Conservation (phyloP, 2,329 filamentous ascomycete species). For the Ophiocordyceps camponoti-rufipedis region DNA sequence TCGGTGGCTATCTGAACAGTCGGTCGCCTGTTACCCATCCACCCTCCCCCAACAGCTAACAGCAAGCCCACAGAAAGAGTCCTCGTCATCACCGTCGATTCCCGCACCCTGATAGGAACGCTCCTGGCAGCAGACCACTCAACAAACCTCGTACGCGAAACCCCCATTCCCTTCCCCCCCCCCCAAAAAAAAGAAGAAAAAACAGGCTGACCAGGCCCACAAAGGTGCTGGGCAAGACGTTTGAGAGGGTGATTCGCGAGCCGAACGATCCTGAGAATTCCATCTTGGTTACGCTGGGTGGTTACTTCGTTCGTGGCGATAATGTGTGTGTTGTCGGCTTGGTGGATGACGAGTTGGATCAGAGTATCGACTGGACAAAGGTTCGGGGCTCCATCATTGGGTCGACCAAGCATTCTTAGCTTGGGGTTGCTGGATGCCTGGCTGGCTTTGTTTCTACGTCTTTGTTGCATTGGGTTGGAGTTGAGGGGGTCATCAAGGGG, state of each 20-base stretch:
- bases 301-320: constrained; percentile 87
- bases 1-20: constrained; percentile 28
- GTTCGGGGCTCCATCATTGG: constrained; percentile 75
- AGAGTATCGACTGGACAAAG: constrained; percentile 80
- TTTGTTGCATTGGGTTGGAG: constrained; percentile 4
- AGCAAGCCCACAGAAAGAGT: constrained; percentile 54
- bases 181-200: too few species aligned
- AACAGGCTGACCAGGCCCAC: neutral
- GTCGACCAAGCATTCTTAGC: constrained; percentile 56
- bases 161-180: too few species aligned
- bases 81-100: constrained; percentile 79
- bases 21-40: constrained; percentile 3
- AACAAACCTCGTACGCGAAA: constrained; percentile 50
- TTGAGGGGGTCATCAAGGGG: neutral
- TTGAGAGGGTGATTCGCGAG: constrained; percentile 80
- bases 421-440: constrained; percentile 7
- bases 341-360: constrained; percentile 77
- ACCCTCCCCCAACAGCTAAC: neutral
- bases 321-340: constrained; percentile 83
- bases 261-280: constrained; percentile 69
- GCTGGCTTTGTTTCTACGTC: neutral
- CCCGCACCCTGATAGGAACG: constrained; percentile 66
- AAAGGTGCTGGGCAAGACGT: constrained; percentile 60
- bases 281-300: constrained; percentile 61
- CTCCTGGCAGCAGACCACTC: constrained; percentile 76